These are phyloP conservation scores for Xylaria flabelliformis DNA, from an alignment of 495 filamentous ascomycete species.

Conservation along the genomic window DNA sequence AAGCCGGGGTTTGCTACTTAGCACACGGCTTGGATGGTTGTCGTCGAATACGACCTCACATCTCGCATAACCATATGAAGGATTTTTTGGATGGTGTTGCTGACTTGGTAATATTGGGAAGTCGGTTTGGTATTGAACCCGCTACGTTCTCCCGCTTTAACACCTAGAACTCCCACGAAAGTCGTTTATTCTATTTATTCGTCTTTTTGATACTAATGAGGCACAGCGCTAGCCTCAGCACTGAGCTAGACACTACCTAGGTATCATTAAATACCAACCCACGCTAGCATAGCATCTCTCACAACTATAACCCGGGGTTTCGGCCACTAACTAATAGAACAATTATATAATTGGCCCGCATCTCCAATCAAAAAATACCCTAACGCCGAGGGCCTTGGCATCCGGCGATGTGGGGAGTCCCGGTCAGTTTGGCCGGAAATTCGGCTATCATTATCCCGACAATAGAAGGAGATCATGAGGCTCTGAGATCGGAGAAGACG, in stretches of 20 bases:
- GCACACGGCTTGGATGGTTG: background rate
- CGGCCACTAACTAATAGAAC: background rate
- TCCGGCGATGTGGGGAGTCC: background rate
- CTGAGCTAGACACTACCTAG: background rate
- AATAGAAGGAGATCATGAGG: background rate
- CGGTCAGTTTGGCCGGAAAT: background rate
- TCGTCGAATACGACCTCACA: background rate
- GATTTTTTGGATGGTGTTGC: background rate
- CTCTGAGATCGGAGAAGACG: background rate
- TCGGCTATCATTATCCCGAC: constrained; percentile 2
- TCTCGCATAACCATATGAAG: no score
- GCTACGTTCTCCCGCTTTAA: background rate
- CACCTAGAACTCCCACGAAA: background rate
- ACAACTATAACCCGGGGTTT: background rate
- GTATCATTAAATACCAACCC: no score
- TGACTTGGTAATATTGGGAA: no score
- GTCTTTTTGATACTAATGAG: background rate
- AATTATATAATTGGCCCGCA: background rate
- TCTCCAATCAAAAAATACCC: background rate
- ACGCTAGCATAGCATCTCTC: background rate
- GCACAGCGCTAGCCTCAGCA: background rate
- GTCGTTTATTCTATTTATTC: no score
- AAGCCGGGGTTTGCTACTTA: background rate
- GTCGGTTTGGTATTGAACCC: background rate
- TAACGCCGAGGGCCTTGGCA: constrained; percentile 8